Base-by-base conservation (phyloP, 257 asterid genomes). In the Rhazya stricta region DNA sequence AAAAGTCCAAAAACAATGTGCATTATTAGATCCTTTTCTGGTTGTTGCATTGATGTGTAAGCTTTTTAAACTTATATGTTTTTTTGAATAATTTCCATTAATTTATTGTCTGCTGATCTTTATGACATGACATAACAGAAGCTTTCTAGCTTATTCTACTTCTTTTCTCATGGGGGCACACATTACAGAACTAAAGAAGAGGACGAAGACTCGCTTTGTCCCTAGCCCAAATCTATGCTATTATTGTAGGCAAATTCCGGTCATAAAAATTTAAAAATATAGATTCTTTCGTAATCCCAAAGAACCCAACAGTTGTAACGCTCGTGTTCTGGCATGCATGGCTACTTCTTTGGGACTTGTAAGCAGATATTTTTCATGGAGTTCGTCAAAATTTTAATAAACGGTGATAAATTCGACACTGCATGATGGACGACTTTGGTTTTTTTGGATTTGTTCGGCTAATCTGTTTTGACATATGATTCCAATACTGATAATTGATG, bases 1-100 rank as follows among this genome's bases (percentile, higher is more conserved):
- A 76, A 80, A 66, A 75, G 51, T 50, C 51, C 34, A 18, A 32
- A 43, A 67, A 78, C 21, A 57, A 37, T 65, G 68, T 37, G 32
- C 9, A 69, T 70, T 74, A 79, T 76, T 71, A 51, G 74, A 73
- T n/a, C 62, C 62, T 37, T 41, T 75, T 77, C 51, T 73, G 36
- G 36, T 30, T 61, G 51, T 72, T 51, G 69, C 41, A 77, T 58
- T 70, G 75, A 70, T 50, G 60, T 61, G 23, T 60, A 65, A 50
- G 29, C 11, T 34, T 69, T 58, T 46, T 3, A 1, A n/a, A 27
- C 25, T 34, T 13, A 0, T 58, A 23, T 56, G 4, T 19, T 11
- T 53, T 71, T 13, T 25, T 27, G 50, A 71, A 48, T 46, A 34
- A 21, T 61, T 75, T 61, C 51, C 11, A 36, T 79, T 75, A 77